Percentiles rank a stretch among this genome's conserved stretches.
These are phyloP conservation scores for Schoenoplectus triqueter DNA, from an alignment of 202 grass and related monocot species.

Conservation along the genomic window DNA sequence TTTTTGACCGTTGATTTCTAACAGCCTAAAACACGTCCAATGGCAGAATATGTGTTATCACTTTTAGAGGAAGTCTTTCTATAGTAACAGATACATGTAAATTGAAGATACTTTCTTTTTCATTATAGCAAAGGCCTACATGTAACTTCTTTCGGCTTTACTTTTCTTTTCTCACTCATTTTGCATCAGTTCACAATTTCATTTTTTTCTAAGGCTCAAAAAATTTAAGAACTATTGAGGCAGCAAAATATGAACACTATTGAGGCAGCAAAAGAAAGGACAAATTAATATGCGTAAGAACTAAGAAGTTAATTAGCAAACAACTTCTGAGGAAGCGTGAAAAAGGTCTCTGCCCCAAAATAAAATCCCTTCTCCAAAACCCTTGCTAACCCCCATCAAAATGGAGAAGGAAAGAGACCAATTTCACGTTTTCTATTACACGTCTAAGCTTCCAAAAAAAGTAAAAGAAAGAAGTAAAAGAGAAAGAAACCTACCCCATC, in stretches of 20 bases:
- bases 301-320: conserved; percentile 37
- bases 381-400: not conserved
- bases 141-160: not conserved
- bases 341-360: conserved; percentile 43
- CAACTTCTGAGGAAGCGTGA: conserved; percentile 43
- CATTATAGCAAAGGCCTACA: not conserved
- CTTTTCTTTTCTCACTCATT: not conserved
- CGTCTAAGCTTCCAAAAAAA: conserved; percentile 23
- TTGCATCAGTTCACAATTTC: not conserved
- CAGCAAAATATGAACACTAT: not conserved
- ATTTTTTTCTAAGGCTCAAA: not conserved
- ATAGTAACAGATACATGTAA: no score
- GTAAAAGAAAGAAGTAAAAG: conserved; percentile 6
- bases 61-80: no score
- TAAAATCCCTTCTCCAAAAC: conserved; percentile 46
- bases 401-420: conserved; percentile 53
- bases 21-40: not conserved
- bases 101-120: not conserved
- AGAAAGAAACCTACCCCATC: conserved; percentile 8
- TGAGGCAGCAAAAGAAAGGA: not conserved
- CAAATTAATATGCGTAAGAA: conserved; percentile 27
- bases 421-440: conserved; percentile 36
- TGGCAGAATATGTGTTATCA: not conserved
- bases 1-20: not conserved
- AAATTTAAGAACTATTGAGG: not conserved